A percentile compares a stretch with the other conserved stretches of the same genome.
phyloP scores from a whole-genome alignment of 192 early-diverging fungal species.

The Phycomyces nitens region DNA sequence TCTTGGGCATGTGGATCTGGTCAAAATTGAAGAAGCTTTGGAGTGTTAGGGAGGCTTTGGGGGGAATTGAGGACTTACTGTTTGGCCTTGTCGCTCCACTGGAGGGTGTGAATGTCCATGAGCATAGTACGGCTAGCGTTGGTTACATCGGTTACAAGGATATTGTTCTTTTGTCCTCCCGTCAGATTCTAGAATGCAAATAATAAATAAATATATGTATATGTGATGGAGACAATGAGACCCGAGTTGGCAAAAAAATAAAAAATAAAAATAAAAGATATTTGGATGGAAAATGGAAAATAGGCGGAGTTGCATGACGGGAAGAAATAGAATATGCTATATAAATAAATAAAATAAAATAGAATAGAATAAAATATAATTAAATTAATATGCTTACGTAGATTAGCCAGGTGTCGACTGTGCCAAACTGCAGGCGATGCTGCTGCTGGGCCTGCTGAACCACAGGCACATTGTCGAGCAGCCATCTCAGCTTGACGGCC shows the following conservation, averaged over 20 bases:
- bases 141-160: slow-evolving; percentile 87
- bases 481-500: slow-evolving; percentile 88
- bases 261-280: too few relatives aligned
- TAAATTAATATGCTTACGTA: slow-evolving; percentile 51
- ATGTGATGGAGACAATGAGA: not conserved
- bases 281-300: too few relatives aligned
- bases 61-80: slow-evolving; percentile 18
- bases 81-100: slow-evolving; percentile 75
- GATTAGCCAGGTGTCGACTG: slow-evolving; percentile 92
- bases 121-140: slow-evolving; percentile 93
- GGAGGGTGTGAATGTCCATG: slow-evolving; percentile 77
- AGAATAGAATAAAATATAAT: too few relatives aligned
- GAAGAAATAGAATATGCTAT: too few relatives aligned
- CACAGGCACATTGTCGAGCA: slow-evolving; percentile 75
- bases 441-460: slow-evolving; percentile 73
- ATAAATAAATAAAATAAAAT: too few relatives aligned
- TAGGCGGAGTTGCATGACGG: too few relatives aligned
- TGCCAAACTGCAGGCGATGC: slow-evolving; percentile 78
- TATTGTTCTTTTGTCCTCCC: slow-evolving; percentile 61
- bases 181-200: slow-evolving; percentile 69
- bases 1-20: slow-evolving; percentile 72
- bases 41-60: not conserved
- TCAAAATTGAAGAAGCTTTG: slow-evolving; percentile 29
- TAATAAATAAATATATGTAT: not conserved
- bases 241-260: too few relatives aligned